Conservation (phyloP, 1,139 yeast genomes). For the Taphrina communis region DNA sequence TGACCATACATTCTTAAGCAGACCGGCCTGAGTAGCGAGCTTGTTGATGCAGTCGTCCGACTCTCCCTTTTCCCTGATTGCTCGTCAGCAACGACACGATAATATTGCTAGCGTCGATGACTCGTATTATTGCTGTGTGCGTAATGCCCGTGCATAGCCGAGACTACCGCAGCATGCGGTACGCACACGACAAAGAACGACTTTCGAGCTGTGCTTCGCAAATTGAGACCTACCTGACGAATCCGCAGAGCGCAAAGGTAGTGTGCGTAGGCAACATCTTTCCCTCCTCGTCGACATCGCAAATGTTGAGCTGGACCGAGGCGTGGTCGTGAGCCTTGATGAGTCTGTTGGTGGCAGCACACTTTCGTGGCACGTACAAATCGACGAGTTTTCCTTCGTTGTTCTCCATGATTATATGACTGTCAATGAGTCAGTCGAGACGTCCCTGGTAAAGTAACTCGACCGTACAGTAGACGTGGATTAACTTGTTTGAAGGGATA, state of each 20-base stretch:
- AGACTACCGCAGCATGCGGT: no score
- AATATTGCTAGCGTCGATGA: no score
- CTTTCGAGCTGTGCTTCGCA: neutral
- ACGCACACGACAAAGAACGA: no score
- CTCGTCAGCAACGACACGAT: neutral
- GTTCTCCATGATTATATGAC: conserved; percentile 87
- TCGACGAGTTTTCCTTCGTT: conserved; percentile 99
- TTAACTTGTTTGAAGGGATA: neutral
- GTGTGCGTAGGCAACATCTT: conserved; percentile 87
- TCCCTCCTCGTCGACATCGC: conserved; percentile 92
- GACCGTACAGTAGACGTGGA: no score
- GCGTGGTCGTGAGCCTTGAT: conserved; percentile 99
- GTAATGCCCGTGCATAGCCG: no score
- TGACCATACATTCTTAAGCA: conserved; percentile 70
- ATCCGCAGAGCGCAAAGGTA: conserved; percentile 97
- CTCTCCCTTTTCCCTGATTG: conserved; percentile 74
- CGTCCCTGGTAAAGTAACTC: no score
- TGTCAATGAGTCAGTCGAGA: neutral
- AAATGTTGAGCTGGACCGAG: conserved; percentile 90
- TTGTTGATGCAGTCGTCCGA: conserved; percentile 99
- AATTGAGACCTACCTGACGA: conserved; percentile 64
- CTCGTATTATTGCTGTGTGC: no score
- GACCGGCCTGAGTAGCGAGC: conserved; percentile 98
- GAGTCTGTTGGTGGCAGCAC: conserved; percentile 97
- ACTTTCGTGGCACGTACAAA: conserved; percentile 99